Percentiles rank a stretch among this genome's conserved stretches.
These are phyloP conservation scores for Trichophyton benhamiae DNA, from an alignment of 2,329 filamentous ascomycete species.

Conservation along the genomic window DNA sequence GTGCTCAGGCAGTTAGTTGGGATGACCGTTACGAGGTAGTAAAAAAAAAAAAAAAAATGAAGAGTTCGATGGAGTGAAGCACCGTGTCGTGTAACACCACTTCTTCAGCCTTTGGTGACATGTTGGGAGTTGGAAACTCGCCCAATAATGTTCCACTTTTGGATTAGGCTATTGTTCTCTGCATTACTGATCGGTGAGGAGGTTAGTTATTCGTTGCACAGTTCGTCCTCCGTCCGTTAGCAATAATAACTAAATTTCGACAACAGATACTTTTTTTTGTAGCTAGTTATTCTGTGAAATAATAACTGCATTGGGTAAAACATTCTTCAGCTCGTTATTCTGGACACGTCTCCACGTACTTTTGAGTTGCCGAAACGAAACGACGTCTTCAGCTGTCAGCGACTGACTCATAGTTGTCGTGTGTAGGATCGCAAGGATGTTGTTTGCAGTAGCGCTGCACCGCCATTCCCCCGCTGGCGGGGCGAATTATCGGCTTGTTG, in stretches of 20 bases:
- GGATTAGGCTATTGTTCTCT: too few relatives aligned
- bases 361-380: background rate
- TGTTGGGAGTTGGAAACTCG: too few relatives aligned
- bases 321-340: background rate
- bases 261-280: background rate
- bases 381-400: background rate
- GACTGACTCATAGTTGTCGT: background rate
- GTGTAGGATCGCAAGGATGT: background rate
- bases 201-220: too few relatives aligned
- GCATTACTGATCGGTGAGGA: too few relatives aligned
- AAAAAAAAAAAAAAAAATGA: too few relatives aligned
- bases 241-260: background rate
- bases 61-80: too few relatives aligned
- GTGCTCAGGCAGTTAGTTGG: too few relatives aligned
- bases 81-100: too few relatives aligned
- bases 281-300: too few relatives aligned
- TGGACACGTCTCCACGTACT: background rate
- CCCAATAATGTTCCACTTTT: too few relatives aligned
- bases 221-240: background rate
- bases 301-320: background rate
- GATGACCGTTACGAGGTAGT: too few relatives aligned
- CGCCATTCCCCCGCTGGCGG: background rate
- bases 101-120: too few relatives aligned
- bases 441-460: background rate
- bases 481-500: background rate